Evolutionary conservation across 116 monocot genomes (phyloP), one percentile per base, ranked within the genome.

Genomic region (Dioscorea cayenensis): DNA sequence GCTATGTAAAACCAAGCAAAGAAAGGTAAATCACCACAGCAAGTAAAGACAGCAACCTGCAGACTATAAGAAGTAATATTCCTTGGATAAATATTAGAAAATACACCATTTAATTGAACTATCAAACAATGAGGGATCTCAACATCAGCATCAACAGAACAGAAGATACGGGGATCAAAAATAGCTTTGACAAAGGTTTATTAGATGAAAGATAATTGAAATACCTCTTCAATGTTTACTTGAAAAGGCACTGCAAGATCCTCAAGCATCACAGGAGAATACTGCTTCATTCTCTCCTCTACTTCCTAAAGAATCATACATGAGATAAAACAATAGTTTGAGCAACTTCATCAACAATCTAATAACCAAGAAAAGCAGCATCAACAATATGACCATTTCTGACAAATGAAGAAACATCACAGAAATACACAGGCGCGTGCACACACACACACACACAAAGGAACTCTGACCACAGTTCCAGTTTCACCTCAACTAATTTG

Each of bases 181-280:
- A 43, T 1, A 12, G 43, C 43, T 8, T 43, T 43, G 12, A 43
- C 43, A 43, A 10, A 10, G 43, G 2, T 28, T 17, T n/a, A 29
- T 2, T 16, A 36, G 36, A 28, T 22, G 19, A 63, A 28, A 76
- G 43, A 4, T n/a, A 66, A 37, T 12, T 17, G 19, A 70, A 19
- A 19, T 81, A 91, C 91, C 91, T 77, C 72, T 19, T 88, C 84
- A 68, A 80, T 51, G 74, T 86, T 83, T 78, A 92, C 78, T 73
- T 93, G 86, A 72, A 84, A 93, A 79, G 87, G 89, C 67, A 83
- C 32, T 32, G 80, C 79, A 80, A 93, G 76, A 82, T 93, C 89
- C 64, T 84, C 82, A 68, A 89, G 68, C 92, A 93, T 93, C 50
- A 83, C 76, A 59, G 92, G 92, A 55, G 69, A 69, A 81, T 89